A percentile compares a stretch with the other conserved stretches of the same genome.
Evolutionary conservation across 2,329 filamentous ascomycete species (phyloP).

Genomic region (Diaporthe citri): DNA sequence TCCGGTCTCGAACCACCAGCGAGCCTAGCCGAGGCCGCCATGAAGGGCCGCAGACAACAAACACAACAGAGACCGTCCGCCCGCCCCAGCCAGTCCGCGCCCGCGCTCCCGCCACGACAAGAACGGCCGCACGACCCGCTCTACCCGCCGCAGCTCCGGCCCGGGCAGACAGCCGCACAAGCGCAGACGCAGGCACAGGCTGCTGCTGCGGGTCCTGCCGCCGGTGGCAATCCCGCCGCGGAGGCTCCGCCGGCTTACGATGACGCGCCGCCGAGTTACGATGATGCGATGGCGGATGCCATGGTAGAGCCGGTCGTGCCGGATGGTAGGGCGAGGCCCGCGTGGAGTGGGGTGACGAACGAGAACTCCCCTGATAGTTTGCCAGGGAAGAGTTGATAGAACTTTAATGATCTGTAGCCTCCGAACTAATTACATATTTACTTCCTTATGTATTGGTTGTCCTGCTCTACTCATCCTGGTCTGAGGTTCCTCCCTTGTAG

Average conservation of each 20-base stretch:
- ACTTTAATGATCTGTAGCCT: slow-evolving; percentile 4
- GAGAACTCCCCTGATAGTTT: slow-evolving; percentile 69
- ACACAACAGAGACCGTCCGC: slow-evolving; percentile 43
- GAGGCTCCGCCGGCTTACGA: slow-evolving; percentile 63
- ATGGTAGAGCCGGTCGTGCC: slow-evolving; percentile 79
- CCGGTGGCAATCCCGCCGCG: not conserved
- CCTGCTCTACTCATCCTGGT: not conserved
- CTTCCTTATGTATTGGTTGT: not conserved
- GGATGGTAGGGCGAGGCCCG: slow-evolving; percentile 67
- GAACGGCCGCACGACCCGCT: slow-evolving; percentile 58
- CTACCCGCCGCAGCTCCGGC: slow-evolving; percentile 68
- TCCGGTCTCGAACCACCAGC: slow-evolving; percentile 88
- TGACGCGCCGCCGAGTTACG: slow-evolving; percentile 94
- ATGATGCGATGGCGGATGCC: slow-evolving; percentile 88
- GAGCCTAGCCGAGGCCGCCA: slow-evolving; percentile 76
- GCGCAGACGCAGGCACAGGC: slow-evolving; percentile 40
- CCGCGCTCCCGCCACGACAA: slow-evolving; percentile 42
- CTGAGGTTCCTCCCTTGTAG: not conserved
- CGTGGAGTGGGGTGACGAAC: slow-evolving; percentile 74
- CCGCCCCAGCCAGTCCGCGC: slow-evolving; percentile 50
- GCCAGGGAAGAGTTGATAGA: slow-evolving; percentile 53
- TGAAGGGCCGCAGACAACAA: slow-evolving; percentile 38
- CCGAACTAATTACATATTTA: not conserved
- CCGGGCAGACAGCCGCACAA: slow-evolving; percentile 42
- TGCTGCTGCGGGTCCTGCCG: not conserved